Percentiles rank a stretch among this genome's conserved stretches.
Conservation (phyloP, 1,139 yeast species). For the Protomyces gravidus region DNA sequence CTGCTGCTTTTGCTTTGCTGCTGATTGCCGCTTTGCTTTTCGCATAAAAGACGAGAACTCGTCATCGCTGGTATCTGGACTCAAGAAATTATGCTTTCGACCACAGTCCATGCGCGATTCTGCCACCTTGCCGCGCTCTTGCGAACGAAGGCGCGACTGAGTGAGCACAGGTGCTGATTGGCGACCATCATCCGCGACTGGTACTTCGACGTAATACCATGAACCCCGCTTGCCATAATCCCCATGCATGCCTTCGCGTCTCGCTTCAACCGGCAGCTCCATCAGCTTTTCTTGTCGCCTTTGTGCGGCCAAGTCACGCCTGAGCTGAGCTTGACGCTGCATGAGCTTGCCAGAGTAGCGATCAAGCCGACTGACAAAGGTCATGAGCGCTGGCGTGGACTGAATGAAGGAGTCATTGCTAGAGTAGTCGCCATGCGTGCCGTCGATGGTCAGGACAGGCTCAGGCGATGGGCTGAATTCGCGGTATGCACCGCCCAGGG, state of each 20-base stretch:
- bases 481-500: background rate
- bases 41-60: background rate
- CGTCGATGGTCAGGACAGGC: background rate
- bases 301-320: background rate
- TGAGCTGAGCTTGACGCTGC: background rate
- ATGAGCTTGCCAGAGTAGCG: background rate
- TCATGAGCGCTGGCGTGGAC: background rate
- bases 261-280: background rate
- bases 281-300: background rate
- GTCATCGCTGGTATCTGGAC: background rate
- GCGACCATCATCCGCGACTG: background rate
- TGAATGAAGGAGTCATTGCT: background rate
- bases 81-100: background rate
- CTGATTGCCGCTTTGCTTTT: background rate
- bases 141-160: background rate
- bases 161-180: background rate
- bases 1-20: background rate
- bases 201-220: background rate
- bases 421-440: background rate
- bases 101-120: background rate
- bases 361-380: background rate
- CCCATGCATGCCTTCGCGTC: background rate
- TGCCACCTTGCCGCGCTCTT: background rate
- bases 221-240: background rate
- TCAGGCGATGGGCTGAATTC: background rate